These are phyloP conservation scores for Neoboletus brunneissimus DNA, from an alignment of 768 basidiomycete genomes.

Conservation along the genomic window DNA sequence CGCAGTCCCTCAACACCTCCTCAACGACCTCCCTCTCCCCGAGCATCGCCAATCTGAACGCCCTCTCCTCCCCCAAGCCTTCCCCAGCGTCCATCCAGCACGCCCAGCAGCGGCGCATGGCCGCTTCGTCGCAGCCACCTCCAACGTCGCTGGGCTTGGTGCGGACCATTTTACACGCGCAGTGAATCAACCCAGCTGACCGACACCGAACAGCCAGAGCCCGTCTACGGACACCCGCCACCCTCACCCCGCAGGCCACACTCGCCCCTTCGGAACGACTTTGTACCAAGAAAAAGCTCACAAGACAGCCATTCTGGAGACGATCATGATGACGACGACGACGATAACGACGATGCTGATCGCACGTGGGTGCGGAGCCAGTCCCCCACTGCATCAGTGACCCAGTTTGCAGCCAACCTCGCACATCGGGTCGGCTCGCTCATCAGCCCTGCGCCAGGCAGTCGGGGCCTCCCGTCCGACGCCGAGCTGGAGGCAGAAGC, in stretches of 20 bases:
- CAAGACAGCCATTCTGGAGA: slow-evolving; percentile 47
- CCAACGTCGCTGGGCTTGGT: slow-evolving; percentile 43
- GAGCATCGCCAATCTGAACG: slow-evolving; percentile 34
- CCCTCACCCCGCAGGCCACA: slow-evolving; percentile 47
- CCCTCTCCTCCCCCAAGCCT: slow-evolving; percentile 31
- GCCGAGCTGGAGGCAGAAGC: slow-evolving; percentile 83
- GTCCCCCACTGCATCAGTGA: slow-evolving; percentile 65
- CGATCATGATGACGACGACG: slow-evolving; percentile 40
- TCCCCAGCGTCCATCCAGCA: slow-evolving; percentile 12
- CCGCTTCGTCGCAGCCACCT: slow-evolving; percentile 37
- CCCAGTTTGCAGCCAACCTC: slow-evolving; percentile 69
- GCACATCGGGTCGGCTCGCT: slow-evolving; percentile 73
- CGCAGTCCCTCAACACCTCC: slow-evolving; percentile 31
- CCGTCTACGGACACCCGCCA: slow-evolving; percentile 39
- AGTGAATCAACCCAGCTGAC: slow-evolving; percentile 9
- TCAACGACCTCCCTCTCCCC: slow-evolving; percentile 34
- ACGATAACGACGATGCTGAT: slow-evolving; percentile 30
- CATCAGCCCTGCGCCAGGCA: slow-evolving; percentile 49
- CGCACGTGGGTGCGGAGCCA: slow-evolving; percentile 35
- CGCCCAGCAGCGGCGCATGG: slow-evolving; percentile 37
- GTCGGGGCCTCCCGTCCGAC: slow-evolving; percentile 56
- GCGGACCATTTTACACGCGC: not conserved
- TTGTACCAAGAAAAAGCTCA: slow-evolving; percentile 47
- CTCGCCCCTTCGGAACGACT: slow-evolving; percentile 70
- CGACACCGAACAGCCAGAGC: slow-evolving; percentile 38